Percentiles rank a stretch among this genome's conserved stretches.
Evolutionary conservation across 768 basidiomycete genomes (phyloP).

Genomic region (Calocybe cyanea): DNA sequence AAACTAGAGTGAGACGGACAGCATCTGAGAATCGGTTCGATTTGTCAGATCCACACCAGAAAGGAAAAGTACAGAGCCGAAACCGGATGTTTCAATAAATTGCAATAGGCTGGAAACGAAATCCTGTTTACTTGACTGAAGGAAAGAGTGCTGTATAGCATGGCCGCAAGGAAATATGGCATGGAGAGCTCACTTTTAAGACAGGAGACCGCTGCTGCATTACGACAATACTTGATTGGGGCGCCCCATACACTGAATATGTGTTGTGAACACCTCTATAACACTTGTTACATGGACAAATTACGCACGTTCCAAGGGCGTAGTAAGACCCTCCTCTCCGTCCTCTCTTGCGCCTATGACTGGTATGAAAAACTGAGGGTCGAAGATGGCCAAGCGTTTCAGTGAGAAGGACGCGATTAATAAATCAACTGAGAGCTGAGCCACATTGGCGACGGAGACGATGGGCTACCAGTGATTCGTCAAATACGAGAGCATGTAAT

Average conservation of each 20-base stretch:
- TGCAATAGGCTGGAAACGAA: conserved; percentile 55
- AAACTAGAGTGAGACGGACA: conserved; percentile 38
- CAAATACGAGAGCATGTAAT: conserved; percentile 8
- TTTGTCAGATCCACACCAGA: conserved; percentile 74
- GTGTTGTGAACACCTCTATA: conserved; percentile 5
- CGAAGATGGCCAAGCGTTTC: conserved; percentile 56
- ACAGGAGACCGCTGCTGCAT: conserved; percentile 80
- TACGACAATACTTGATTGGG: conserved; percentile 46
- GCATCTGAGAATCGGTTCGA: conserved; percentile 75
- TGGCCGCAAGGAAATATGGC: background rate
- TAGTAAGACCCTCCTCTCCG: conserved; percentile 56
- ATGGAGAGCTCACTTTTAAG: conserved; percentile 56
- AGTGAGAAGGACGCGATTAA: conserved; percentile 66
- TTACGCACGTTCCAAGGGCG: conserved; percentile 69
- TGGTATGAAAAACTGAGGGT: conserved; percentile 61
- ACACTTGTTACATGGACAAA: background rate
- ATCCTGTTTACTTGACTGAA: conserved; percentile 62
- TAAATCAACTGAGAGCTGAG: conserved; percentile 75
- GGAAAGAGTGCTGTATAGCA: conserved; percentile 3
- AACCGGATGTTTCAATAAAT: conserved; percentile 49
- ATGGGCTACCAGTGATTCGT: conserved; percentile 43
- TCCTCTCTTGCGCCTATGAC: conserved; percentile 72
- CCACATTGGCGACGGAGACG: conserved; percentile 77
- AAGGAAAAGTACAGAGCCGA: conserved; percentile 57
- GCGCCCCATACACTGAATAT: conserved; percentile 59